Conservation (phyloP, 306 rosid species). For the Trifolium subterraneum region DNA sequence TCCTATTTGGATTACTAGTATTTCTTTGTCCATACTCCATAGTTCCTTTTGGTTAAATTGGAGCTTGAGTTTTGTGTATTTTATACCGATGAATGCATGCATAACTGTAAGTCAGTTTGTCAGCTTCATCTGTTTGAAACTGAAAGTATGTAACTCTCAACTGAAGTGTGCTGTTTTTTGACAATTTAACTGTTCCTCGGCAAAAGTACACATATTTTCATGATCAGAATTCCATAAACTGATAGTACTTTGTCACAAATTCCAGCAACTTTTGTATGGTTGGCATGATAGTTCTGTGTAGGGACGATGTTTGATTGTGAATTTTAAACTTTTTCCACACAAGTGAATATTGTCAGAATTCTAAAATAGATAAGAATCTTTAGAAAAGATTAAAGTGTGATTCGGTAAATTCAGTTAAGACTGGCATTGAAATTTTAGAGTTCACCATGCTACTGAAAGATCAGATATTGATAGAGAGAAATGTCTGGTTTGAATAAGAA, state of each 20-base stretch:
- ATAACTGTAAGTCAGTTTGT: constrained; percentile 16
- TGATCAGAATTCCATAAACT: constrained; percentile 24
- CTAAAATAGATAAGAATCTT: constrained; percentile 8
- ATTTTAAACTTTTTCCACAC: constrained; percentile 19
- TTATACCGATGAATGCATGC: constrained; percentile 12
- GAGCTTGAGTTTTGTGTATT: constrained; percentile 22
- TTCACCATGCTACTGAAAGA: constrained; percentile 13
- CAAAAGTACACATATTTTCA: constrained; percentile 25
- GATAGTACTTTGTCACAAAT: constrained; percentile 29
- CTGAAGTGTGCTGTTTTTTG: constrained; percentile 33
- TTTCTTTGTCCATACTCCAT: constrained; percentile 36
- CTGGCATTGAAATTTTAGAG: not conserved
- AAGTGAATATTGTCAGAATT: not conserved
- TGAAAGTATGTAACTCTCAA: constrained; percentile 9
- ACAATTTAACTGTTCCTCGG: constrained; percentile 14
- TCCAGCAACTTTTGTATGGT: not conserved
- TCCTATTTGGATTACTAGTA: constrained; percentile 30
- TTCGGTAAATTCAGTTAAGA: no score
- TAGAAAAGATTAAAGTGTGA: no score
- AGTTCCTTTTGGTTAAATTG: constrained; percentile 16
- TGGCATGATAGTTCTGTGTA: not conserved
- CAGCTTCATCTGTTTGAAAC: not conserved
- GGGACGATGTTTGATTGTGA: constrained; percentile 17
- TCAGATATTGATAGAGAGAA: not conserved
- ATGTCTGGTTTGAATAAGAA: not conserved